Evolutionary conservation across 257 asterid species (phyloP), one percentile per base, ranked within the genome.

Genomic region (Ligustrum vulgare): DNA sequence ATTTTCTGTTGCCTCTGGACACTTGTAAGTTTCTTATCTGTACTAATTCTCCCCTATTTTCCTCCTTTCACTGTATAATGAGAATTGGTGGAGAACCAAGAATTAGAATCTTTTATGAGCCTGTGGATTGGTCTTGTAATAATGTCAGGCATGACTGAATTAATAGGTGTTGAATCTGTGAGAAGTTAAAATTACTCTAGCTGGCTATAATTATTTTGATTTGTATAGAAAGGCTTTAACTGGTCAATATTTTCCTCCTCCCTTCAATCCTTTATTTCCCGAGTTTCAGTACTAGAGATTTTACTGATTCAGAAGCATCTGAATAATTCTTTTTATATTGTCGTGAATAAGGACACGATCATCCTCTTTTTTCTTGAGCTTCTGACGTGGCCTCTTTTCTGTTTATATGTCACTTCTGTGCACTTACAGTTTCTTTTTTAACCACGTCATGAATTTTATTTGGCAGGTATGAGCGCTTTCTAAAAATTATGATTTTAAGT

Each of bases 1-100:
- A 82, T 95, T 95, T 85, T 95, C 99, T 51, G 93, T 95, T 76
- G 99, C 98, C 75, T 95, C 99, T 56, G 99, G 98, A 69, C 99
- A 95, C 86, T 85, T 95, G 99, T 95, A 87, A 89, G 99, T 83
- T 78, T 62, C 68, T 56, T 78, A 43, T 78, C 69, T 39, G 68
- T 69, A 41, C 13, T 69, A 51, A 58, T 73, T 66, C 45, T 69
- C 36, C n/a, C 45, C 2, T 3, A 68, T 75, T 78, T 72, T 39
- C 32, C 47, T 47, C 49, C 56, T 45, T 4, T 11, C n/a, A 22
- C 60, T 16, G 58, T 45, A 41, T 12, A 15, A 41, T 15, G 54
- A 10, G 64, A 51, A 15, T 31, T 54, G 37, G 45, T 54, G 39
- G 60, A 41, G 62, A 41, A 58, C 72, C 13, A 41, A 41, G 13